These are phyloP conservation scores for Xylariaceae sp. DNA, from an alignment of 2,329 filamentous ascomycete species.

Conservation along the genomic window DNA sequence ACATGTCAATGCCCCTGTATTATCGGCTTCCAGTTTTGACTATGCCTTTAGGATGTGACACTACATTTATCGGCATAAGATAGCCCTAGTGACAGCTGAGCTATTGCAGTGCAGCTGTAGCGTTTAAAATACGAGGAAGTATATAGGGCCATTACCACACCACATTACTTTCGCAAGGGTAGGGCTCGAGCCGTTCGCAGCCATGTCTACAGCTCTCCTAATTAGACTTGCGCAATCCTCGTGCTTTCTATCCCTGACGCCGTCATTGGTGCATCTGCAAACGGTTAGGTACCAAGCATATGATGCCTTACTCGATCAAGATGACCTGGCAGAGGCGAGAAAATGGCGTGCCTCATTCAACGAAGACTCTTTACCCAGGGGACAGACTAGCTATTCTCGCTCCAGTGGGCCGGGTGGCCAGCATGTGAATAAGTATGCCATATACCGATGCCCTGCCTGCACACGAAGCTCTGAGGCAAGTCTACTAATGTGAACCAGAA, in stretches of 20 bases:
- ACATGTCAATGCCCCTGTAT: no score
- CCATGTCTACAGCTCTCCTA: slow-evolving; percentile 20
- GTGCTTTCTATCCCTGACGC: neutral
- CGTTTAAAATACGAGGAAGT: no score
- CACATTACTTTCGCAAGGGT: no score
- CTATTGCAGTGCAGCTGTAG: no score
- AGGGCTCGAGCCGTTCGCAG: no score
- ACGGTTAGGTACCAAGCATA: slow-evolving; percentile 49
- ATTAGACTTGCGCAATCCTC: neutral
- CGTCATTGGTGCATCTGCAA: slow-evolving; percentile 22
- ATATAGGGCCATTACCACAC: no score
- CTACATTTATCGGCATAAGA: no score
- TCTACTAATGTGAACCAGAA: slow-evolving; percentile 46
- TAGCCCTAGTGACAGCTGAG: no score
- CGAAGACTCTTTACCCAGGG: slow-evolving; percentile 52
- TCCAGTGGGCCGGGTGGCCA: slow-evolving; percentile 67
- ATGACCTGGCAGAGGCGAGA: slow-evolving; percentile 57
- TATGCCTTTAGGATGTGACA: no score
- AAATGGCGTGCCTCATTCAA: slow-evolving; percentile 57
- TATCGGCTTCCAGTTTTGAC: no score
- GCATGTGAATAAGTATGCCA: slow-evolving; percentile 65
- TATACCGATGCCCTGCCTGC: neutral
- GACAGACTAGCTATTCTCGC: slow-evolving; percentile 60
- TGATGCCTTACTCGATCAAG: slow-evolving; percentile 56
- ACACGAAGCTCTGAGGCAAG: neutral